Base-by-base conservation (phyloP, 441 rosid species). In the Melastoma candidum region DNA sequence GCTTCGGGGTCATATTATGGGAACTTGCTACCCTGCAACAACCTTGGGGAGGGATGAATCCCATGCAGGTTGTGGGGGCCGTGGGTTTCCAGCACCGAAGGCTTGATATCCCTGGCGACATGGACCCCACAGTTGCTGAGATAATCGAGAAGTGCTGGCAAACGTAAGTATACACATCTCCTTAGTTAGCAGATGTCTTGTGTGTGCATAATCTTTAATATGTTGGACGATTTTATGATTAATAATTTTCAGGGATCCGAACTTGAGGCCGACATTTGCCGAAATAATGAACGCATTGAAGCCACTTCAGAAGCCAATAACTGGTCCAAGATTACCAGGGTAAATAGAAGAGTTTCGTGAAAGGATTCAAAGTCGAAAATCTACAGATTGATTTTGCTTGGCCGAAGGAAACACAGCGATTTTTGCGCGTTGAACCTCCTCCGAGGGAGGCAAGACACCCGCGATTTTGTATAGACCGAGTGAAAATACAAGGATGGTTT, bases 51-150 rank as follows among this genome's bases (percentile, higher is more conserved):
- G 94, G 95, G 72, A 88, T 92, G 98, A 92, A 92, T 66, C 85
- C 98, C 0, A 92, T 92, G 98, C 98, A 92, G 77, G 98, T 92
- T 25, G 98, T 92, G 47, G 98, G 98, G 26, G 98, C 98, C 0
- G 98, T 92, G 29, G 98, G 98, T 52, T 92, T 84, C 72, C 98
- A 92, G 71, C 98, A 88, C 57, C 96, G 98, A 7, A 84, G 94
- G 48, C 92, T 92, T 4, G 94, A 85, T 50, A 88, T 92, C 61
- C 97, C 98, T 0, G 77, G 79, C 60, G 58, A 74, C 65, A 61
- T 85, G 58, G 90, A 88, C 74, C 98, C 97, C 26, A 66, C 72
- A 2, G 56, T 92, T 44, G 94, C 95, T 3, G 90, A 85, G 51
- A 72, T 92, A 68, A 88, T 88, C 63, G 57, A 63, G 69, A 68